These are phyloP conservation scores for Penicillium sp. DNA, from an alignment of 2,329 filamentous ascomycete genomes.

Conservation along the genomic window DNA sequence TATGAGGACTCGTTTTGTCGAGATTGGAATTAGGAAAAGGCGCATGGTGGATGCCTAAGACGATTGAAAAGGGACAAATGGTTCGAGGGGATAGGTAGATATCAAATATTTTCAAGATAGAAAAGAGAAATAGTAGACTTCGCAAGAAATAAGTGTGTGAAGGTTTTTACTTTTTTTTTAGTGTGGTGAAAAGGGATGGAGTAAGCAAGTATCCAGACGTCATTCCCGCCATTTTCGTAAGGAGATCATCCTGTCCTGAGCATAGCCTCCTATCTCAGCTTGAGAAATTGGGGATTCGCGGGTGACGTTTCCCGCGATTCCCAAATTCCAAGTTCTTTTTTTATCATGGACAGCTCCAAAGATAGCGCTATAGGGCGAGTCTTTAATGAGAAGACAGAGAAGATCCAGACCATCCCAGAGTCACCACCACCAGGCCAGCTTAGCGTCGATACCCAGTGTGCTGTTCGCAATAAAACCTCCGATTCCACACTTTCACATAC, in stretches of 20 bases:
- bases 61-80: neutral
- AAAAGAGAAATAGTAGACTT: neutral
- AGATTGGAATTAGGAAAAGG: constrained; percentile 89
- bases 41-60: constrained; percentile 61
- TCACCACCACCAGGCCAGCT: constrained; percentile 13
- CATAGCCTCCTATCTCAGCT: neutral
- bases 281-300: neutral
- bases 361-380: constrained; percentile 16
- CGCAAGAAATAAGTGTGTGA: neutral
- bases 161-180: neutral
- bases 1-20: constrained; percentile 83
- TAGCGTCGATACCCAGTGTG: constrained; percentile 21
- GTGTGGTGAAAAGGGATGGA: constrained; percentile 8
- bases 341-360: constrained; percentile 21
- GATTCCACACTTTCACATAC: constrained; percentile 21
- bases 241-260: constrained; percentile 1
- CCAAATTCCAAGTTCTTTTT: constrained; percentile 2
- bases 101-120: neutral
- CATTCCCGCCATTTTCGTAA: constrained; percentile 1
- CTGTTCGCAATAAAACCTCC: constrained; percentile 19
- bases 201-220: constrained; percentile 6
- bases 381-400: constrained; percentile 24
- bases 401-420: constrained; percentile 14
- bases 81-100: neutral
- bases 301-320: constrained; percentile 18